phyloP scores from a whole-genome alignment of 805 yeast genomes.

The Maudiozyma pseudohumilis region DNA sequence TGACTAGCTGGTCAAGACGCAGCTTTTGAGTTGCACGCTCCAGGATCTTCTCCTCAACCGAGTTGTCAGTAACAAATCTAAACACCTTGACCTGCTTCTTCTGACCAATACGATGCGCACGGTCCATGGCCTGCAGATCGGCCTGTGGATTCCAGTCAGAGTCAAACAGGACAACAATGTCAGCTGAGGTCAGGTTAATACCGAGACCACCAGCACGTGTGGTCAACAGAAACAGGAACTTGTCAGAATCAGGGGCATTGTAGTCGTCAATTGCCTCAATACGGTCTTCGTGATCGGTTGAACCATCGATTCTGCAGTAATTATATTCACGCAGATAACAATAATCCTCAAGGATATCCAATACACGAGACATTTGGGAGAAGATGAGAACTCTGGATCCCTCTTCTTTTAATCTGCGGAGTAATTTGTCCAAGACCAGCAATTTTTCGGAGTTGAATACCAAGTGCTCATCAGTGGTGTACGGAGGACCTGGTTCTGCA shows the following conservation, averaged over 20 bases:
- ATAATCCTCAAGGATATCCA: slow-evolving; percentile 74
- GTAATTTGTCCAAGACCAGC: slow-evolving; percentile 57
- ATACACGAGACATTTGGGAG: slow-evolving; percentile 75
- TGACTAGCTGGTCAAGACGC: slow-evolving; percentile 70
- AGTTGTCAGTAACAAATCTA: slow-evolving; percentile 69
- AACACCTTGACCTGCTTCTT: slow-evolving; percentile 75
- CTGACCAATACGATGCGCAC: slow-evolving; percentile 85
- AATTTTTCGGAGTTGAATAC: slow-evolving; percentile 64
- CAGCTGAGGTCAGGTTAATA: slow-evolving; percentile 73
- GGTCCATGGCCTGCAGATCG: slow-evolving; percentile 81
- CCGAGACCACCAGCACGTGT: slow-evolving; percentile 90
- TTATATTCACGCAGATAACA: slow-evolving; percentile 58
- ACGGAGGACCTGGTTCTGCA: slow-evolving; percentile 86
- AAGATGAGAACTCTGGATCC: slow-evolving; percentile 73
- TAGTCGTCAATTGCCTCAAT: slow-evolving; percentile 68
- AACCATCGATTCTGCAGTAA: slow-evolving; percentile 77
- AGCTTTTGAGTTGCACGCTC: slow-evolving; percentile 76
- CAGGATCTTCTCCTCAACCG: slow-evolving; percentile 72
- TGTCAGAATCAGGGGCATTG: slow-evolving; percentile 62
- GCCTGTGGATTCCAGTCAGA: slow-evolving; percentile 90
- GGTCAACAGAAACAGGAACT: slow-evolving; percentile 65
- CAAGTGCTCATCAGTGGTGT: slow-evolving; percentile 74
- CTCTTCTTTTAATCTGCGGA: slow-evolving; percentile 50
- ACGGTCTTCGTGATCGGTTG: slow-evolving; percentile 71
- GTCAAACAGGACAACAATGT: slow-evolving; percentile 63